Evolutionary conservation across 371 early-diverging fungal species (phyloP).

Genomic region (Mucor sp.): DNA sequence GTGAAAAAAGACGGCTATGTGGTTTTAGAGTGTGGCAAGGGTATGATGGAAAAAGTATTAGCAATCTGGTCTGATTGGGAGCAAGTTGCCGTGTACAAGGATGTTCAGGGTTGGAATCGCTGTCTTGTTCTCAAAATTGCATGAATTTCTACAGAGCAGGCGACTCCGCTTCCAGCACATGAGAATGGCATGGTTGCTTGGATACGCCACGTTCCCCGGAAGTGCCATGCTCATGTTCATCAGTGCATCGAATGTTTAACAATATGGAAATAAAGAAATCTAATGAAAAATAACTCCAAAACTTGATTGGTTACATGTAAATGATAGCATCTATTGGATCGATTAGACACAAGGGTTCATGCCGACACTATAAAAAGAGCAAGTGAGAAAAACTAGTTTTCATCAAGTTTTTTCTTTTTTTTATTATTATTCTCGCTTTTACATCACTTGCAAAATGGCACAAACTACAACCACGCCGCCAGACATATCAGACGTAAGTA

Average conservation of each 20-base stretch:
- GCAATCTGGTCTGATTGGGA: slow-evolving; percentile 58
- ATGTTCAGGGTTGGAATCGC: slow-evolving; percentile 61
- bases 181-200: not conserved
- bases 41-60: slow-evolving; percentile 60
- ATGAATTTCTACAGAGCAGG: not conserved
- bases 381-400: not conserved
- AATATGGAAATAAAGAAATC: not conserved
- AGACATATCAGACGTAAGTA: slow-evolving; percentile 14
- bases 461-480: not conserved
- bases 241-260: not conserved
- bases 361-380: not conserved
- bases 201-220: too few species aligned
- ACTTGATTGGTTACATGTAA: not conserved
- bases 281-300: not conserved
- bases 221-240: too few species aligned
- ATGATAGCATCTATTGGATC: not conserved
- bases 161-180: not conserved
- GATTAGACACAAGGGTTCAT: slow-evolving; percentile 4
- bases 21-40: slow-evolving; percentile 71
- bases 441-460: not conserved
- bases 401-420: not conserved
- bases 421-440: not conserved
- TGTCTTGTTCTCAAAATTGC: slow-evolving; percentile 55
- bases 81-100: slow-evolving; percentile 44
- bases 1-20: slow-evolving; percentile 51